These are phyloP conservation scores for Botryotinia globosa DNA, from an alignment of 2,329 filamentous ascomycete genomes.

Conservation along the genomic window DNA sequence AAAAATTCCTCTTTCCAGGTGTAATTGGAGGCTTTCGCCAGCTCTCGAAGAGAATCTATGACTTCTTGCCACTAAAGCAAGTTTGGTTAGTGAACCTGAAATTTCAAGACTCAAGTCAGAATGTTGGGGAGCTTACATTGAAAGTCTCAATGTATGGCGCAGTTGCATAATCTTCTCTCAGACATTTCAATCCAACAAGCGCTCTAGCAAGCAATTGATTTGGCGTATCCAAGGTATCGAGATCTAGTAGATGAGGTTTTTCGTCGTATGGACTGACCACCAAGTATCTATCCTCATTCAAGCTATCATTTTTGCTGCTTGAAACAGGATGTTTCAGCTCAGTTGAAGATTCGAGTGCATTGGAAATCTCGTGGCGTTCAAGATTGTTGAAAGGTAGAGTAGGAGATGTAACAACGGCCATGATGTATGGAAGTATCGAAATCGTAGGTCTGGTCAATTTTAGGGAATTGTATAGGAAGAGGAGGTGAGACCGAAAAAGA, in stretches of 20 bases:
- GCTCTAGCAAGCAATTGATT: slow-evolving; percentile 70
- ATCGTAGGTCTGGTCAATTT: background rate
- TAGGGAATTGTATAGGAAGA: background rate
- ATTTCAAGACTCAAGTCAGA: background rate
- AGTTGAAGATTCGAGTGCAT: background rate
- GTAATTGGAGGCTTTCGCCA: slow-evolving; percentile 49
- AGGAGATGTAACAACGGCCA: slow-evolving; percentile 24
- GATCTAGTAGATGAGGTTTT: slow-evolving; percentile 67
- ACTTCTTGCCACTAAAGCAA: slow-evolving; percentile 54
- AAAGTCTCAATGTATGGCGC: slow-evolving; percentile 70
- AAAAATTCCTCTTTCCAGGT: slow-evolving; percentile 63
- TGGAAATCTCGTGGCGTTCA: background rate
- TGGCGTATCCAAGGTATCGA: slow-evolving; percentile 62
- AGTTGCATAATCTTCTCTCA: slow-evolving; percentile 71
- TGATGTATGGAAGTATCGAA: background rate
- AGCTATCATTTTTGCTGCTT: background rate
- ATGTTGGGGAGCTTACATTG: slow-evolving; percentile 47
- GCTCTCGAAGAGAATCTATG: slow-evolving; percentile 54
- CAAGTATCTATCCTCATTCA: slow-evolving; percentile 43
- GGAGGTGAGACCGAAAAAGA: background rate
- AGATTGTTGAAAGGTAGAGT: slow-evolving; percentile 14
- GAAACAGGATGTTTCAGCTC: background rate
- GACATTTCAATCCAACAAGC: slow-evolving; percentile 60
- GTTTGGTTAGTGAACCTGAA: background rate
- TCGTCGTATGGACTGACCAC: slow-evolving; percentile 75